Conservation (phyloP, 805 yeast species). For the Candida berthetii region DNA sequence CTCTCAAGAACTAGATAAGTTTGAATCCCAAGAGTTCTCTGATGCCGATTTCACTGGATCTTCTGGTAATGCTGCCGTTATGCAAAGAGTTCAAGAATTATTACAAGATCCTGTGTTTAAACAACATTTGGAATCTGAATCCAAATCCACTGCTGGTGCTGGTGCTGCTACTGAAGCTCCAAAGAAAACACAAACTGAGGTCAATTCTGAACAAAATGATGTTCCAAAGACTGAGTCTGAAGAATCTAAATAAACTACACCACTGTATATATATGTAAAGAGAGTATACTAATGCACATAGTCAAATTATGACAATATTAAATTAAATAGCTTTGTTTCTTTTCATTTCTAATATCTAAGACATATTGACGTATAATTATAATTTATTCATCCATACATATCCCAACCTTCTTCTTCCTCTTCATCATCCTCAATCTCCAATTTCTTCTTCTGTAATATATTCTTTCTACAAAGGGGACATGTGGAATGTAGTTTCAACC, state of each 20-base stretch:
- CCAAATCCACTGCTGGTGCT: no score
- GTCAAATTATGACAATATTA: no score
- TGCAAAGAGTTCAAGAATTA: constrained; percentile 58
- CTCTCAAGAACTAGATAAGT: constrained; percentile 30
- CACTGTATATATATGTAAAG: neutral
- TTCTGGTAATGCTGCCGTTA: constrained; percentile 11
- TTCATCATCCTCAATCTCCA: constrained; percentile 35
- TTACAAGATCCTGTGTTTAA: constrained; percentile 68
- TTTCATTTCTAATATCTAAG: no score
- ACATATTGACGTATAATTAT: neutral
- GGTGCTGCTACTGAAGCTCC: no score
- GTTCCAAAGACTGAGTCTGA: neutral
- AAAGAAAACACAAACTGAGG: no score
- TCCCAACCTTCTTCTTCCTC: constrained; percentile 74
- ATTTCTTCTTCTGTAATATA: constrained; percentile 45
- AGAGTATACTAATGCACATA: neutral
- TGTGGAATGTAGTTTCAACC: constrained; percentile 69
- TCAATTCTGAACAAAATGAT: no score
- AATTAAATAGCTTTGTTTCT: no score
- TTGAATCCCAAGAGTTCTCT: constrained; percentile 10
- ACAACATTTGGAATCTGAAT: constrained; percentile 28
- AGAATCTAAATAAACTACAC: neutral
- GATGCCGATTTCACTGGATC: neutral
- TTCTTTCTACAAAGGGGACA: constrained; percentile 88
- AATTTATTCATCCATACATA: constrained; percentile 53